Base-by-base conservation (phyloP, 495 filamentous ascomycete species). In the Daldinia childiae region DNA sequence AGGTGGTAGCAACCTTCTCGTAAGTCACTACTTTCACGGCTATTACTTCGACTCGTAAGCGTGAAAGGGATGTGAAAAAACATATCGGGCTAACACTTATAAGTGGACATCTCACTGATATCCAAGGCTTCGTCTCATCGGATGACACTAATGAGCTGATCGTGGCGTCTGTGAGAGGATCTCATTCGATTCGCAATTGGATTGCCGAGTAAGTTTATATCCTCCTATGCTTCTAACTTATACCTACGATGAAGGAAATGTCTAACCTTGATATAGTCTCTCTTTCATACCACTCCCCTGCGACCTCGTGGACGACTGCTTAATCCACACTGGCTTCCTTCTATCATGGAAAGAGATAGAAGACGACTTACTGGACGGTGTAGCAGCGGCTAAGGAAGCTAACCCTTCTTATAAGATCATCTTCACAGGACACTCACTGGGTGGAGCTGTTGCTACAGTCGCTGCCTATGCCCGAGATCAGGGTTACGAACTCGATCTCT, bases 131-230 rank as follows among this genome's bases (percentile, higher is more conserved):
- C 73, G 77, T 94, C n/a, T 89, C 88, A 12, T 79, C 83, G 21
- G 93, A 95, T 78, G 74, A 78, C 24, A 89, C 86, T 29, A 89
- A 87, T 70, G 64, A 82, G 21, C 69, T 87, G 14, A 89, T 94
- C 51, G 85, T 94, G 34, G 78, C 93, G 45, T 84, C 90, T 15
- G 90, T 93, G 82, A 87, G 90, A 30, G 93, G 93, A 66, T 86
- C 86, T 27, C 70, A 82, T 14, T 88, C 87, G 19, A 26, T 91
- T 50, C 81, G 82, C 32, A 94, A 90, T 77, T 94, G 86, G 86
- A 81, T 94, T 58, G 81, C 88, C 24, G 86, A 95, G 76, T 78
- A 86, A 70, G 82, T 86, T 66, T 82, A 58, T 32, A 19, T 62
- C 27, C 26, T 11, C 19, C 14, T 51, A 30, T 29, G 58, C 15